Evolutionary conservation across 2,329 filamentous ascomycete genomes (phyloP).

Genomic region (Calonectria hongkongensis): DNA sequence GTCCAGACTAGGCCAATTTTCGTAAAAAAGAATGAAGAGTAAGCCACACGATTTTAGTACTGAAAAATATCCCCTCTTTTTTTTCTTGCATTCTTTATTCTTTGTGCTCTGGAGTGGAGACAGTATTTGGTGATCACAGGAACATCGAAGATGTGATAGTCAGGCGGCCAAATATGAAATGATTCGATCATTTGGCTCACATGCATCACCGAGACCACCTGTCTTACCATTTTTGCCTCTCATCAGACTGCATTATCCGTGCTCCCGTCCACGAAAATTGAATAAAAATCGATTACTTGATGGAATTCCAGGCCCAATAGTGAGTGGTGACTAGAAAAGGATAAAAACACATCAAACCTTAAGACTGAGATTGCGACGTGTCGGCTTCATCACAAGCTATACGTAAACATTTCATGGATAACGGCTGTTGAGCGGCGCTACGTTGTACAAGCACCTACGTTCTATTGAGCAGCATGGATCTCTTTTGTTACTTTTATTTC

Average conservation of each 20-base stretch:
- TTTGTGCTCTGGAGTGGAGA: no score
- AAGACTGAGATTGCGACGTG: slow-evolving; percentile 18
- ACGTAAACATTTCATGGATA: not conserved
- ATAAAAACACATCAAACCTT: slow-evolving; percentile 30
- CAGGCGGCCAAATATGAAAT: no score
- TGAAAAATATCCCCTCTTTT: no score
- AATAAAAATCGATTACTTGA: slow-evolving; percentile 33
- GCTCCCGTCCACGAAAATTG: slow-evolving; percentile 7
- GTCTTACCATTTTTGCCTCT: not conserved
- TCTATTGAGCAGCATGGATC: not conserved
- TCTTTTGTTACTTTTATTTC: no score
- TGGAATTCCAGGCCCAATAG: slow-evolving; percentile 43
- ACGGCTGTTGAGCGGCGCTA: not conserved
- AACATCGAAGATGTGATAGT: no score
- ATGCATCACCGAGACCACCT: not conserved
- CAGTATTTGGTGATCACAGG: no score
- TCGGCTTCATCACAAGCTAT: slow-evolving; percentile 1
- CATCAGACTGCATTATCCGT: not conserved
- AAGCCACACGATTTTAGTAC: no score
- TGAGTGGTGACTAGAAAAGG: slow-evolving; percentile 29
- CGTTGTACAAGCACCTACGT: no score
- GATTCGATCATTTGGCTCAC: not conserved
- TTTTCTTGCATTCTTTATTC: no score
- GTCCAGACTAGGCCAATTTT: not conserved
- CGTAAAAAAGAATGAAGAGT: not conserved